Evolutionary conservation across 306 rosid genomes (phyloP), one percentile per base, ranked within the genome.

Genomic region (Trichosanthes truncata): DNA sequence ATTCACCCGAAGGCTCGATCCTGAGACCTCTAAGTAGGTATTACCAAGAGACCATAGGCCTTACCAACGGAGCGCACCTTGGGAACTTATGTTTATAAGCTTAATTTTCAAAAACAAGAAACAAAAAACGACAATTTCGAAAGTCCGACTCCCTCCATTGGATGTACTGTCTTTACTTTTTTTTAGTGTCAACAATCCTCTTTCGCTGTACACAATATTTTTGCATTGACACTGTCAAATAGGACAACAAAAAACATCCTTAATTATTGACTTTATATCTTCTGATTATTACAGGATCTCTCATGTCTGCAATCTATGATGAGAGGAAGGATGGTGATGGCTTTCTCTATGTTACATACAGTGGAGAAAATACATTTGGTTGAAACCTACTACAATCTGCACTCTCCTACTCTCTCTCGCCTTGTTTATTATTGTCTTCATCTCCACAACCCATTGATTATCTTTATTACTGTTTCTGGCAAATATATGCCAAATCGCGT

Each of bases 281-380:
- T 53, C 20, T 71, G 29, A 43, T 20, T 43, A 20, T 71, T 71
- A 17, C 79, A 76, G 79, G 79, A 55, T 53, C 79, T 31, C 48
- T 76, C 12, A 76, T 76, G 79, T 76, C 79, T 55, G 60, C 82
- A 59, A 82, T 87, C 53, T 87, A 87, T 49, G 90, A 84, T 25
- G 90, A 81, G 51, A 87, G 85, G 83, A 84, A 87, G 80, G 90
- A 84, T 65, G 83, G 73, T 6, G 79, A 76, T 25, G 79, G 79
- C 20, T 76, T 76, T 40, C 79, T 76, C 8, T 76, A 76, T 57
- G 67, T 87, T 14, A 82, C 82, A 45, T 87, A 87, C 82, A 83
- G 90, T 45, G 88, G 90, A 74, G 90, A 87, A 79, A 87, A 87
- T 83, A 87, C 90, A 74, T 87, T 87, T 51, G 90, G 90, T 23